Base-by-base conservation (phyloP, 2,329 filamentous ascomycete species). In the Remersonia thermophila region DNA sequence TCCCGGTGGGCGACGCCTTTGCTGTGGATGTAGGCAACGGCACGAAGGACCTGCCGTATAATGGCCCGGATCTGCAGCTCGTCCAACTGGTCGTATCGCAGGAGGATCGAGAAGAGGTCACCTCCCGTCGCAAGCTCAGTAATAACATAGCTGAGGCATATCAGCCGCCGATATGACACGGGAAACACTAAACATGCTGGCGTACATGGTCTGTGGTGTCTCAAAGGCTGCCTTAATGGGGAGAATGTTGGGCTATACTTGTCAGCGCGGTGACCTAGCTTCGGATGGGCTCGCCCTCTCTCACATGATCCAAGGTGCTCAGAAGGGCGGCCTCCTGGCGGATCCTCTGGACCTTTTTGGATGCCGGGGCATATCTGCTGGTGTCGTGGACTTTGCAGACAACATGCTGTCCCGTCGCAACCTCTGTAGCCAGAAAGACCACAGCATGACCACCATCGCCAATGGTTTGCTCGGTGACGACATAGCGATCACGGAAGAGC, bases 371-470 rank as follows among this genome's bases (percentile, higher is more conserved):
- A 1, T 26, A 32, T 7, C 36, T 50, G 36, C 46, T 42, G 4
- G 57, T 34, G 36, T 71, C 60, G 35, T 82, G 60, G 7, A 83
- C 55, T 48, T 85, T 84, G 60, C 80, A 85, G 9, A 77, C 78
- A 14, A 83, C 45, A 47, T 84, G 80, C 37, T 63, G 65, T 27
- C 65, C 61, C 0, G 67, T 71, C 6, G 53, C 53, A 16, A 59
- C 52, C 12, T 81, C 65, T 3, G 66, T 51, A 4, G 68, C 72
- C 8, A 77, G 58, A 37, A 69, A 64, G 3, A 80, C 69, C 29
- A 57, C 57, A 7, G 69, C 71, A 48, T 65, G 64, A 2, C 59
- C 62, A 5, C 76, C 76, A 25, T 55, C 49, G 4, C 76, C 75
- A 16, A 80, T 58, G 3, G 63, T 50, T 8, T 66, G 64, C 28